Evolutionary conservation across 2,329 filamentous ascomycete genomes (phyloP).

Genomic region (Exophiala lecanii-corni): DNA sequence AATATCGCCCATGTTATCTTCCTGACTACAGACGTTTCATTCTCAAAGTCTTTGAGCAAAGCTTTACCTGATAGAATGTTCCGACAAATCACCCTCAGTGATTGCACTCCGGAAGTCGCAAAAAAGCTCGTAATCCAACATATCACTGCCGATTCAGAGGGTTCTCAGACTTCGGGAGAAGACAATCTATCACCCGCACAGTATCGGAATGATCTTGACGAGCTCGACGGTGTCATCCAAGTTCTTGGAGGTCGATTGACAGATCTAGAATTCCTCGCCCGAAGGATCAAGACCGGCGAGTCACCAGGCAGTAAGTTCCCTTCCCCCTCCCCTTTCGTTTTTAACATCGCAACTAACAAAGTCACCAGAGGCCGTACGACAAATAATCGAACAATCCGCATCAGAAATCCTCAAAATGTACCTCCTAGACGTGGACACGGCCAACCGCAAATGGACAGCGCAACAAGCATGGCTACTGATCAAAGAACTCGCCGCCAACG

Average conservation of each 20-base stretch:
- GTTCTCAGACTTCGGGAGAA: slow-evolving; percentile 33
- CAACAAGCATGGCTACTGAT: slow-evolving; percentile 91
- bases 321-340: no score
- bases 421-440: slow-evolving; percentile 59
- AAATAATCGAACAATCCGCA: slow-evolving; percentile 84
- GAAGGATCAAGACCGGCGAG: slow-evolving; percentile 82
- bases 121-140: slow-evolving; percentile 87
- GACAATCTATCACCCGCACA: slow-evolving; percentile 45
- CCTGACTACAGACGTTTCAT: slow-evolving; percentile 82
- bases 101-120: slow-evolving; percentile 79
- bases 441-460: slow-evolving; percentile 64
- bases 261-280: slow-evolving; percentile 89
- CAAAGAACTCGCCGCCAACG: slow-evolving; percentile 65
- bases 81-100: slow-evolving; percentile 76
- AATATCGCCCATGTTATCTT: slow-evolving; percentile 94
- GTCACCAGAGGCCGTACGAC: slow-evolving; percentile 63
- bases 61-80: slow-evolving; percentile 89
- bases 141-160: slow-evolving; percentile 49
- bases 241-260: slow-evolving; percentile 87
- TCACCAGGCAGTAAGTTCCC: slow-evolving; percentile 55
- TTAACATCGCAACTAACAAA: no score
- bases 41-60: slow-evolving; percentile 79
- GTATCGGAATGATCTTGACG: slow-evolving; percentile 54
- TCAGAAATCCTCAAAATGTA: slow-evolving; percentile 93
- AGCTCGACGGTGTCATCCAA: slow-evolving; percentile 75